Conservation (phyloP, 805 yeast species). For the Ogataea degrootiae region DNA sequence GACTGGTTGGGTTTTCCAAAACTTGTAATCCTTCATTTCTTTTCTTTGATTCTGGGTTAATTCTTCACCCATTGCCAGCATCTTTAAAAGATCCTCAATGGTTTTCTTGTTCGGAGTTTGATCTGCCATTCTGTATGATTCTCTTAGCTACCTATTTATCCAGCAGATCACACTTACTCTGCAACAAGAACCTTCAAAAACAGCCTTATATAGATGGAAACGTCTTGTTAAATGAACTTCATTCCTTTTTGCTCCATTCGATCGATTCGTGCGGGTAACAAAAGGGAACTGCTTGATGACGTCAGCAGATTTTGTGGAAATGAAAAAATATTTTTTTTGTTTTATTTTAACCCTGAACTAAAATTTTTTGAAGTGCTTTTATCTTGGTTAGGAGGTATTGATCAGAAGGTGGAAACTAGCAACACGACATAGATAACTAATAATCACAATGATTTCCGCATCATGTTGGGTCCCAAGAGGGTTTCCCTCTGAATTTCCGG, state of each 20-base stretch:
- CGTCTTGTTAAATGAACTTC: too few relatives aligned
- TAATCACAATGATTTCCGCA: constrained; percentile 70
- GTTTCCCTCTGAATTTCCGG: constrained; percentile 88
- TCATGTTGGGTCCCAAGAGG: constrained; percentile 97
- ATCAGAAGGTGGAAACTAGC: too few relatives aligned
- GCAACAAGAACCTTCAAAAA: too few relatives aligned
- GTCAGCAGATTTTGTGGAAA: not conserved
- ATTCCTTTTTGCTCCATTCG: too few relatives aligned
- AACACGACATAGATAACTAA: too few relatives aligned
- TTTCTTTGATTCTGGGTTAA: constrained; percentile 56
- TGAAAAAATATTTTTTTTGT: not conserved
- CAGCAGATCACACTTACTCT: not conserved
- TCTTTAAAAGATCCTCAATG: constrained; percentile 57
- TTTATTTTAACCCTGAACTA: not conserved
- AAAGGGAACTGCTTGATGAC: not conserved
- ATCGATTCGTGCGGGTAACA: not conserved
- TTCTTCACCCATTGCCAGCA: constrained; percentile 48
- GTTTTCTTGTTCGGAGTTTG: constrained; percentile 26
- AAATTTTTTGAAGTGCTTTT: not conserved
- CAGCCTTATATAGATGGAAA: too few relatives aligned
- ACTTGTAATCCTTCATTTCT: constrained; percentile 84
- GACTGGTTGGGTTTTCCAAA: constrained; percentile 98
- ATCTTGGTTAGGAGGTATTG: too few relatives aligned
- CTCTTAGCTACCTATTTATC: not conserved
- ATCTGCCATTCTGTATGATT: not conserved